Base-by-base conservation (phyloP, 257 asterid species). In the Rubia yunnanensis region DNA sequence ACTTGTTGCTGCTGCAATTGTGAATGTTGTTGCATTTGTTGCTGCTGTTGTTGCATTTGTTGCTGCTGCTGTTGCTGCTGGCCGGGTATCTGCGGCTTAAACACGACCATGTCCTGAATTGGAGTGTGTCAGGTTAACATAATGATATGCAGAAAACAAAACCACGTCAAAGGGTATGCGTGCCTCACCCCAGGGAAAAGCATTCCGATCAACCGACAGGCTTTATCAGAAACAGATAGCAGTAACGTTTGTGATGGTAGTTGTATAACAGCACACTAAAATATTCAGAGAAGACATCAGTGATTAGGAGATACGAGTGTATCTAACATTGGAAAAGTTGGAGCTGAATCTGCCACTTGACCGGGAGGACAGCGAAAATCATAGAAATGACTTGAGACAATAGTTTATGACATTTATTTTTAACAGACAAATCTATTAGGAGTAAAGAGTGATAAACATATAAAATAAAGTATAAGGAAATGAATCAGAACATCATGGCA, bases 231-330 rank as follows among this genome's bases (percentile, higher is more conserved):
- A 66, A 85, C 97, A 17, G 95, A 85, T 55, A 94, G 86, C 70
- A 90, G 78, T 80, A 94, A 50, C 35, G 92, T 90, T 72, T 88
- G 95, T 44, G 96, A 90, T 66, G 99, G 96, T 63, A 94, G 80
- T 77, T 86, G 91, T 73, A 94, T 90, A 58, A 90, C 95, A 66
- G 95, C 99, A 77, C 96, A 85, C 99, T 90, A 72, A 48, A 69
- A 60, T 65, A 63, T 54, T 60, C 38, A 20, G 46, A 68, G 54
- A 74, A 69, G 52, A 4, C 5, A 71, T 55, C 17, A 58, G 23
- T 31, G 48, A 41, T 46, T 10, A 22, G 32, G 13, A 46, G 14
- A 3, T 8, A 13, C 11, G 20, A 3, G 5, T 30, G 4, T 52
- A 56, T 34, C 18, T 20, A 55, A 55, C 49, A 46, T 13, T 7